Percentiles rank a stretch among this genome's conserved stretches.
Conservation (phyloP, 1,284 basidiomycete species). For the Meira miltonrushii region DNA sequence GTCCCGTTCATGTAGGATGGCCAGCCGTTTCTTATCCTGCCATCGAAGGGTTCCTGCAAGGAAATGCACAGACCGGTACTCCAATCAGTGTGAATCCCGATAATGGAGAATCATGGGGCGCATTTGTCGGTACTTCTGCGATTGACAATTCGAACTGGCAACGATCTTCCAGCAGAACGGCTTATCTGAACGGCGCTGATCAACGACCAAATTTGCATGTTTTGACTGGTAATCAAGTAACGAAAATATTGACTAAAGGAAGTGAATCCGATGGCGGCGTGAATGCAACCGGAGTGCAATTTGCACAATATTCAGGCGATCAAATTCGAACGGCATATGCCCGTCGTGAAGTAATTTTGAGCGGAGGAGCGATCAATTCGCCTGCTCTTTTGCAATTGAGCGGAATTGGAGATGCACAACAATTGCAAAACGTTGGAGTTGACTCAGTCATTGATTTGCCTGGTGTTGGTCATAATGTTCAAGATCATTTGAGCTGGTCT, state of each 20-base stretch:
- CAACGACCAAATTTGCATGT: slow-evolving; percentile 64
- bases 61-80: slow-evolving; percentile 53
- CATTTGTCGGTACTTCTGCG: slow-evolving; percentile 62
- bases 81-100: slow-evolving; percentile 56
- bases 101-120: slow-evolving; percentile 58
- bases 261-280: slow-evolving; percentile 52
- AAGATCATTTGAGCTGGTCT: slow-evolving; percentile 55
- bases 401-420: slow-evolving; percentile 58
- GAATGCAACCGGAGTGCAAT: slow-evolving; percentile 62
- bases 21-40: slow-evolving; percentile 27
- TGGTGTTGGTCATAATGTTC: slow-evolving; percentile 38
- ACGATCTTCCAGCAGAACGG: slow-evolving; percentile 65
- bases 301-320: slow-evolving; percentile 53
- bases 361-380: slow-evolving; percentile 38
- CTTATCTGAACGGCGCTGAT: slow-evolving; percentile 65
- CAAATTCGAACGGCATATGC: slow-evolving; percentile 57
- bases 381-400: slow-evolving; percentile 67
- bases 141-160: slow-evolving; percentile 62
- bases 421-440: slow-evolving; percentile 25
- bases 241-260: slow-evolving; percentile 61
- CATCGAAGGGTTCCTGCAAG: slow-evolving; percentile 31
- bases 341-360: slow-evolving; percentile 61
- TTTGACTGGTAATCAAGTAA: slow-evolving; percentile 61
- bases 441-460: slow-evolving; percentile 18
- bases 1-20: slow-evolving; percentile 55